Evolutionary conservation across 164 flowering plant genomes (phyloP), one percentile per base, ranked within the genome.

Genomic region (Amborella trichopoda): DNA sequence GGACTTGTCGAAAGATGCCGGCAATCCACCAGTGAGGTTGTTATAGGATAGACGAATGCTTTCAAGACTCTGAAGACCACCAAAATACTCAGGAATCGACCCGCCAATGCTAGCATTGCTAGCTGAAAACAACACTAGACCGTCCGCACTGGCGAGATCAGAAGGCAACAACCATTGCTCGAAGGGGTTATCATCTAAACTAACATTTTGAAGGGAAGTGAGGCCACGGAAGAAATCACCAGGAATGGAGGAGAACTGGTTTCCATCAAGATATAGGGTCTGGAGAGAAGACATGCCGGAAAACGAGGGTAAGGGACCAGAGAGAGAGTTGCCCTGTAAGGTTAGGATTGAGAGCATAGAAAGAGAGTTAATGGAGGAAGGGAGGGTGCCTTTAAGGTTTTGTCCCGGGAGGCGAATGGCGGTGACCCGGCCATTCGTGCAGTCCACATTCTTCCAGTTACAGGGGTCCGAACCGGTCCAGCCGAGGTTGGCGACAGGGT

Each of bases 1-100:
- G 13, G 76, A 68, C 0, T 52, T 51, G 1, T 54, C 60, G 4
- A 76, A 47, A 1, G 74, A 52, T 0, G 24, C 1, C 2, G 82
- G 82, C 5, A 76, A 36, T 1, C 55, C 8, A 5, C 82, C 82
- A 0, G 76, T 60, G 4, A 76, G 58, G 28, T 73, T 67, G 58
- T 76, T 76, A 42, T 76, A 76, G 1, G 78, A 73, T 21, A 76
- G 68, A 25, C 67, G 48, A 6, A 76, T 26, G 20, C 41, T 12
- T 19, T 58, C 58, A 17, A 76, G 28, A 40, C 54, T 73, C 2
- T 62, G 44, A 17, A 73, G 30, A 0, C 37, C 11, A 2, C 46
- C 70, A 5, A 76, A 59, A 10, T 62, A 40, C 28, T 63, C 73
- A 0, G 82, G 82, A 4, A 76, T 51, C 0, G 59, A 1, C 9